Percentiles rank a stretch among this genome's conserved stretches.
Evolutionary conservation across 2,329 filamentous ascomycete genomes (phyloP).

Genomic region (Thelonectria rubi): DNA sequence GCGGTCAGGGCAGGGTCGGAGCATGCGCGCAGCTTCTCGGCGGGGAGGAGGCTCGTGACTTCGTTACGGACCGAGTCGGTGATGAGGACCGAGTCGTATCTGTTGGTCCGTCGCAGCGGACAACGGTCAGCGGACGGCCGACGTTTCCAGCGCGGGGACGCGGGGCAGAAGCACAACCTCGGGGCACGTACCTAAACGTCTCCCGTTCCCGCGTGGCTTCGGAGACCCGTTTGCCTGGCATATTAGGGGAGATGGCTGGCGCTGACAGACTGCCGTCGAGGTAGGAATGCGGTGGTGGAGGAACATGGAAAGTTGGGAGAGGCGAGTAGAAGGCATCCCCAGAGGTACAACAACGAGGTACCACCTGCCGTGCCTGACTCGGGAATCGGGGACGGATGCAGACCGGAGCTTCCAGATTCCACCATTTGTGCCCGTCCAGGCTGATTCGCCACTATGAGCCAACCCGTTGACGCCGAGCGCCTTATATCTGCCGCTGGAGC

Average conservation of each 20-base stretch:
- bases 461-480: too few species aligned
- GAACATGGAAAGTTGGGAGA: not conserved
- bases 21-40: constrained; percentile 38
- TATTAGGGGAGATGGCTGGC: not conserved
- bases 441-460: too few species aligned
- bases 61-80: not conserved
- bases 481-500: too few species aligned
- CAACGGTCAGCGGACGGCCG: not conserved
- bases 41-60: not conserved
- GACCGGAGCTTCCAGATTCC: too few species aligned
- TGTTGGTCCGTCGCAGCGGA: not conserved
- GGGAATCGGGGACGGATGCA: too few species aligned
- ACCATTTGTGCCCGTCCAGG: too few species aligned
- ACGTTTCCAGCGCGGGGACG: not conserved
- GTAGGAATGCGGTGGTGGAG: not conserved
- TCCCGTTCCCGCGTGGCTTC: not conserved
- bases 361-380: too few species aligned
- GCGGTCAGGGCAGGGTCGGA: constrained; percentile 56
- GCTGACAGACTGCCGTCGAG: not conserved
- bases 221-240: not conserved
- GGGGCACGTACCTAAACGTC: not conserved
- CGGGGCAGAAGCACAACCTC: not conserved
- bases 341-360: not conserved
- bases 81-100: not conserved
- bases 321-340: not conserved